These are phyloP conservation scores for Thelephora aurantiotincta DNA, from an alignment of 768 basidiomycete species.

Conservation along the genomic window DNA sequence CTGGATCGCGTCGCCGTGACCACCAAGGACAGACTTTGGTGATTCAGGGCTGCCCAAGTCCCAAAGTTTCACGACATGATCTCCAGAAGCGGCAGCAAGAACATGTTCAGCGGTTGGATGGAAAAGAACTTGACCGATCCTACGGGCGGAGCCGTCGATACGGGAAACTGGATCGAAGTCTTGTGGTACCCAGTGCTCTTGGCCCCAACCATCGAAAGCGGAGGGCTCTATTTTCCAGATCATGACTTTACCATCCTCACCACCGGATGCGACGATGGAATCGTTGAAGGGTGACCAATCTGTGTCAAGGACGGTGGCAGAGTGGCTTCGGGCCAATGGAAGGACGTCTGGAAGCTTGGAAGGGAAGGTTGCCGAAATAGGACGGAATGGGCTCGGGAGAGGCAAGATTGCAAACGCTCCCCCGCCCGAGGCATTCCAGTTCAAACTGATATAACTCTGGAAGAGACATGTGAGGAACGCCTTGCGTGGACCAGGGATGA, in stretches of 20 bases:
- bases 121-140: constrained; percentile 89
- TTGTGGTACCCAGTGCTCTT: constrained; percentile 65
- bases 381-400: constrained; percentile 55
- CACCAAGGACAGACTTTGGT: constrained; percentile 43
- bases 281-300: constrained; percentile 96
- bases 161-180: constrained; percentile 81
- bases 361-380: constrained; percentile 37
- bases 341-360: constrained; percentile 84
- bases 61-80: constrained; percentile 84
- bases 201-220: constrained; percentile 74
- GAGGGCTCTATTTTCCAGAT: constrained; percentile 72
- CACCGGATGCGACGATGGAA: constrained; percentile 76
- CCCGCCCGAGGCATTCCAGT: constrained; percentile 89
- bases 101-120: constrained; percentile 85
- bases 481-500: constrained; percentile 3
- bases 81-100: constrained; percentile 70
- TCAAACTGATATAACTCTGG: constrained; percentile 64
- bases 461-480: constrained; percentile 2
- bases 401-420: constrained; percentile 94
- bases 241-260: constrained; percentile 88
- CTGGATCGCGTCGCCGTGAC: constrained; percentile 85
- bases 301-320: constrained; percentile 81
- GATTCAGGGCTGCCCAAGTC: constrained; percentile 69
- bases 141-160: constrained; percentile 69
- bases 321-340: constrained; percentile 81